A percentile compares a stretch with the other conserved stretches of the same genome.
Conservation (phyloP, 495 filamentous ascomycete species). For the Extremus antarcticus region DNA sequence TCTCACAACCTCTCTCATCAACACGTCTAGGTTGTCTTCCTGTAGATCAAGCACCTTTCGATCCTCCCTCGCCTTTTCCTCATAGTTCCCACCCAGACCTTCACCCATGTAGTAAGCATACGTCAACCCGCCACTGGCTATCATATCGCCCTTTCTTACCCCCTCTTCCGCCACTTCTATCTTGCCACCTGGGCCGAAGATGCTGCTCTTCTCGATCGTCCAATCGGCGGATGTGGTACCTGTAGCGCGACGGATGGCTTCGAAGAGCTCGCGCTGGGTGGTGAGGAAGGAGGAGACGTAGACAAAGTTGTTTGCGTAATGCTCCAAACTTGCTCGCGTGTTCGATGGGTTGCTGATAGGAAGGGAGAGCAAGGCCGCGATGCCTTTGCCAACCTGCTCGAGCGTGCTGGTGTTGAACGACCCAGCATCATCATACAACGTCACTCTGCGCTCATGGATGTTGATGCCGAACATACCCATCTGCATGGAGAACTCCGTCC, state of each 20-base stretch:
- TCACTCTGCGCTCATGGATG: background rate
- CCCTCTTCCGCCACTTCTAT: constrained; percentile 32
- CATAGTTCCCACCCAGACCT: constrained; percentile 36
- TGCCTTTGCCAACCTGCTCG: background rate
- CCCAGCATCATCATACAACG: constrained; percentile 3
- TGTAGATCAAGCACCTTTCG: constrained; percentile 45
- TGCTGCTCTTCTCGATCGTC: constrained; percentile 34
- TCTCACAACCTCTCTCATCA: background rate
- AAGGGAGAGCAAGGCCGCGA: constrained; percentile 12
- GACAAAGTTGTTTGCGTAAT: constrained; percentile 32
- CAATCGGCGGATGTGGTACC: constrained; percentile 36
- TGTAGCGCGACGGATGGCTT: constrained; percentile 39
- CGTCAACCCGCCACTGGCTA: constrained; percentile 40
- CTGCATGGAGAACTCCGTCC: background rate
- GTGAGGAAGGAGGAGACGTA: constrained; percentile 35
- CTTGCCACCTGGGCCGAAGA: constrained; percentile 31
- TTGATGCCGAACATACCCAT: constrained; percentile 4
- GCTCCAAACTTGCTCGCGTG: constrained; percentile 12
- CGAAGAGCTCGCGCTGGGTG: constrained; percentile 41
- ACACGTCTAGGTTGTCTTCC: constrained; percentile 48
- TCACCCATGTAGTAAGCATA: constrained; percentile 42
- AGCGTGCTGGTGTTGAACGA: background rate
- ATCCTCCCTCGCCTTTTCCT: constrained; percentile 28
- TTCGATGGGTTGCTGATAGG: background rate
- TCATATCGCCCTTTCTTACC: constrained; percentile 35